These are phyloP conservation scores for Neurospora tetrasperma DNA, from an alignment of 495 filamentous ascomycete genomes.

Conservation along the genomic window DNA sequence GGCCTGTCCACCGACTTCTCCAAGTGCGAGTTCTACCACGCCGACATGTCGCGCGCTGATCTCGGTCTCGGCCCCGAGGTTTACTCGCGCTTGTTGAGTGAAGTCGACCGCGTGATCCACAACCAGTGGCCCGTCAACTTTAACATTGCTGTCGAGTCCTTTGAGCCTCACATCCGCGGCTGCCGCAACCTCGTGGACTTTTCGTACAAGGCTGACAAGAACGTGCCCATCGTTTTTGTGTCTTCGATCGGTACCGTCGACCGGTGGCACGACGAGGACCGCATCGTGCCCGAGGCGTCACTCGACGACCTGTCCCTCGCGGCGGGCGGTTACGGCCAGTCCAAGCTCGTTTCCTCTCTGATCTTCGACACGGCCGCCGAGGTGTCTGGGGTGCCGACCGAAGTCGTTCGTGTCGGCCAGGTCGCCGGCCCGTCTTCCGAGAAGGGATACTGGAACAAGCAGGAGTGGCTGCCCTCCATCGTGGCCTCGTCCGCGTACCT, in stretches of 20 bases:
- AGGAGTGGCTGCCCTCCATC: slow-evolving; percentile 49
- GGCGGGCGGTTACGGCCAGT: slow-evolving; percentile 44
- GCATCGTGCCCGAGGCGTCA: slow-evolving; percentile 34
- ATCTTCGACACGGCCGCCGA: slow-evolving; percentile 36
- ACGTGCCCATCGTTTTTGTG: slow-evolving; percentile 44
- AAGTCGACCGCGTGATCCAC: slow-evolving; percentile 45
- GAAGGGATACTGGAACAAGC: slow-evolving; percentile 40
- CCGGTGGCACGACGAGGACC: slow-evolving; percentile 15
- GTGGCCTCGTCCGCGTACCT: slow-evolving; percentile 35
- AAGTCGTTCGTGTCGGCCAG: slow-evolving; percentile 47
- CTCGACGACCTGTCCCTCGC: slow-evolving; percentile 31
- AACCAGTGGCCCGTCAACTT: slow-evolving; percentile 58
- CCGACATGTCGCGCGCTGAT: slow-evolving; percentile 33
- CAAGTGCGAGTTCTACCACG: slow-evolving; percentile 40
- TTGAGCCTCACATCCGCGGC: slow-evolving; percentile 44
- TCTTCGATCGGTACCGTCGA: slow-evolving; percentile 42
- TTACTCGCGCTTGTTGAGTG: slow-evolving; percentile 28
- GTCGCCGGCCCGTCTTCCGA: slow-evolving; percentile 40
- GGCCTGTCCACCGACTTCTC: slow-evolving; percentile 26
- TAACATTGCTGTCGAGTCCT: slow-evolving; percentile 44
- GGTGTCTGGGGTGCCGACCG: slow-evolving; percentile 29
- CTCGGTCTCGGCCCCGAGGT: slow-evolving; percentile 33
- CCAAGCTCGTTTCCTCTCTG: slow-evolving; percentile 43
- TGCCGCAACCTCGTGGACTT: slow-evolving; percentile 46
- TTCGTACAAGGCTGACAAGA: slow-evolving; percentile 27